Base-by-base conservation (phyloP, 2,329 filamentous ascomycete genomes). In the Sporothrix phasma region DNA sequence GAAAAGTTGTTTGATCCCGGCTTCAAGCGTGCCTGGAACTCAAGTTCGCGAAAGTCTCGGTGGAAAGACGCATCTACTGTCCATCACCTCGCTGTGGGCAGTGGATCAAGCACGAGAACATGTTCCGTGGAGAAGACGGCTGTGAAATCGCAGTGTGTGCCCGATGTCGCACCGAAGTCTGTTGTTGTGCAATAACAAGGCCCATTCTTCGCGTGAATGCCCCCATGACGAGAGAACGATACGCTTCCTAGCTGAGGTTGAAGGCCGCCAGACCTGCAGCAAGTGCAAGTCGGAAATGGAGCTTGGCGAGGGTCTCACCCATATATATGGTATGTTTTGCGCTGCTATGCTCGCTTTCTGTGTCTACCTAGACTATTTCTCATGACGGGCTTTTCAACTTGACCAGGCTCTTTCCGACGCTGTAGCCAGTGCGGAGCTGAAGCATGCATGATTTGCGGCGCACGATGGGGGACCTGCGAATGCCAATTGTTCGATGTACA, bases 391-490 rank as follows among this genome's bases (percentile, higher is more conserved):
- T 5, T 3, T 47, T 26, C 26, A 29, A n/a, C n/a, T 37, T 58
- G 22, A 58, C 54, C 8, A 4, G 6, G 34, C 13, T 8, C 11
- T 31, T 17, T 39, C 41, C 34, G 15, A 34, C 26, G 64, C 51
- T 68, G 68, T 66, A 77, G 87, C 73, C 88, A 86, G 63, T 96
- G 92, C 71, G 87, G 84, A 62, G 89, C 89, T 31, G 84, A 95
- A 70, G 95, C 95, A 71, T 96, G 92, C 76, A 92, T 94, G 84
- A 81, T 90, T 29, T 96, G 92, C 72, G 91, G 89, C 24, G 73
- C 79, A 37, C 88, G 88, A 69, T 95, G 91, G 90, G 93, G 90
- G 76, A 86, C 81, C 0, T 96, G 91, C 71, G 85, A 89, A 62
- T 96, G 91, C 69, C 87, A 89, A 0, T 90, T 86, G 85, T 92